phyloP scores from a whole-genome alignment of 2,329 filamentous ascomycete species.

The Pseudofabraea citricarpa region DNA sequence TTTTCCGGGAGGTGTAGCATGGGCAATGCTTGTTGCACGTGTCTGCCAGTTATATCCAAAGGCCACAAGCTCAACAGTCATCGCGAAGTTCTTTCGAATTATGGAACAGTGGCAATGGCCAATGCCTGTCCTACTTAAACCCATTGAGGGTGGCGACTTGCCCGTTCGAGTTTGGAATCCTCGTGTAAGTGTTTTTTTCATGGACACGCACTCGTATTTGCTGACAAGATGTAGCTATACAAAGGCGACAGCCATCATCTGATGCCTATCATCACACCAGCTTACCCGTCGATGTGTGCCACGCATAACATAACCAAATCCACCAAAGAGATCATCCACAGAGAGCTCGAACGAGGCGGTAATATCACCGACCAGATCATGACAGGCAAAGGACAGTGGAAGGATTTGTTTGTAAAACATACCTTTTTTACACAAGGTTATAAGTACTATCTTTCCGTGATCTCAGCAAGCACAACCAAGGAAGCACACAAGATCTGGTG shows the following conservation, averaged over 20 bases:
- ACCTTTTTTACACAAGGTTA: constrained; percentile 90
- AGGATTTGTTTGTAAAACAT: constrained; percentile 82
- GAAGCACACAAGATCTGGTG: constrained; percentile 85
- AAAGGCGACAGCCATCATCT: constrained; percentile 69
- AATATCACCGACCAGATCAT: constrained; percentile 78
- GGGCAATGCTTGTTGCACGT: constrained; percentile 94
- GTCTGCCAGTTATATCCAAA: constrained; percentile 96
- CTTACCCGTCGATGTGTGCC: constrained; percentile 96
- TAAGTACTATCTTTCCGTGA: constrained; percentile 92
- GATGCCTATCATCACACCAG: constrained; percentile 98
- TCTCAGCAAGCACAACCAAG: constrained; percentile 75
- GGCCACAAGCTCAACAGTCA: constrained; percentile 80
- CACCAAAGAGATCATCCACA: constrained; percentile 76
- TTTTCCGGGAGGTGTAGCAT: constrained; percentile 93
- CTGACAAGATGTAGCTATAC: constrained; percentile 17
- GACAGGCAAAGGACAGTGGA: constrained; percentile 72
- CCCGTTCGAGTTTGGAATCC: constrained; percentile 93
- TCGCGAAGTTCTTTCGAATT: constrained; percentile 91
- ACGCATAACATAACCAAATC: constrained; percentile 91
- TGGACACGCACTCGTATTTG: constrained; percentile 14
- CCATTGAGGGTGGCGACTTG: constrained; percentile 75
- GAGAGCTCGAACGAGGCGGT: constrained; percentile 74
- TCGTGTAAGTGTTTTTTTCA: constrained; percentile 48
- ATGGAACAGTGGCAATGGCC: constrained; percentile 93
- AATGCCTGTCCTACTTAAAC: constrained; percentile 83